Conservation (phyloP, 192 early-diverging fungal species). For the Podila minutissima region DNA sequence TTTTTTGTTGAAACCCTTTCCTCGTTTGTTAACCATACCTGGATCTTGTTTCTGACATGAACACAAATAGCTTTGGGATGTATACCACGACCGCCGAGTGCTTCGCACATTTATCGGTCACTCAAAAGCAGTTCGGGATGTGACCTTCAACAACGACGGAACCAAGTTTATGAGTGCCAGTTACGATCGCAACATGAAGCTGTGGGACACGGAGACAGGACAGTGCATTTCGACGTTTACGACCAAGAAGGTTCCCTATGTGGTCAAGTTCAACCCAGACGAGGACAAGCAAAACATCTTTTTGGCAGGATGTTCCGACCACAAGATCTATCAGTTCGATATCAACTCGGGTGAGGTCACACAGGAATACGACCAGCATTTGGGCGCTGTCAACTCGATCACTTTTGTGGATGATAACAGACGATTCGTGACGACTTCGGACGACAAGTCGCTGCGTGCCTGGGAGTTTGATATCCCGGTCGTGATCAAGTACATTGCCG, state of each 20-base stretch:
- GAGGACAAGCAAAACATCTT: constrained; percentile 88
- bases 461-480: constrained; percentile 99
- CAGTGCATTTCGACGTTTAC: constrained; percentile 82
- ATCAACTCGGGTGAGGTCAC: constrained; percentile 81
- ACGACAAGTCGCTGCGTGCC: constrained; percentile 96
- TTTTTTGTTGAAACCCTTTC: background rate
- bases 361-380: constrained; percentile 97
- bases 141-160: constrained; percentile 91
- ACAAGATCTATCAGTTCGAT: constrained; percentile 94
- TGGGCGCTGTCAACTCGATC: constrained; percentile 96
- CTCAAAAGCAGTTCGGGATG: constrained; percentile 91
- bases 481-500: constrained; percentile 97
- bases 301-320: constrained; percentile 92
- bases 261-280: constrained; percentile 92
- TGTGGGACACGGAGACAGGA: constrained; percentile 99
- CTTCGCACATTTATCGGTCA: constrained; percentile 93
- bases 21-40: background rate
- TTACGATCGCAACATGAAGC: constrained; percentile 92
- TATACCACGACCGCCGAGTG: constrained; percentile 87
- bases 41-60: background rate
- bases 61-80: constrained; percentile 84
- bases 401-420: constrained; percentile 96
- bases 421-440: constrained; percentile 94
- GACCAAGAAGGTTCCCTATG: constrained; percentile 86
- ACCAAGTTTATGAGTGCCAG: constrained; percentile 84